These are phyloP conservation scores for Cicer chorassanicum DNA, from an alignment of 306 rosid species.

Conservation along the genomic window DNA sequence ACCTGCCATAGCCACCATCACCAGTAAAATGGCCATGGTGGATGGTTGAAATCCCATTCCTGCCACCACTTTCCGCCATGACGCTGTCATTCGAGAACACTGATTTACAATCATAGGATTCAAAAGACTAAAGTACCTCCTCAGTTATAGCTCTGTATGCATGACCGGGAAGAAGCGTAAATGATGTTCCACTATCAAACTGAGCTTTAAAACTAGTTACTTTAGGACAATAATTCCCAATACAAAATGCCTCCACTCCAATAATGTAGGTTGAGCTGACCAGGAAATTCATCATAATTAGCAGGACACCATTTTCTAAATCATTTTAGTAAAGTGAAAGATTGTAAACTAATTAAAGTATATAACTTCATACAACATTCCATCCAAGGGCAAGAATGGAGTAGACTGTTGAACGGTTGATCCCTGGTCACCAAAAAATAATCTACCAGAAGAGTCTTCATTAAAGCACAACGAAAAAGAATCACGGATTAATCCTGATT, in stretches of 20 bases:
- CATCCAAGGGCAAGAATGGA: constrained; percentile 73
- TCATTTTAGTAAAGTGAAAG: constrained; percentile 30
- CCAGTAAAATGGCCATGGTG: no score
- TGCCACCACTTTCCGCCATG: no score
- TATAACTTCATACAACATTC: constrained; percentile 61
- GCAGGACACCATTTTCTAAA: constrained; percentile 27
- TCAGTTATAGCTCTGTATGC: constrained; percentile 62
- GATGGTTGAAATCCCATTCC: no score
- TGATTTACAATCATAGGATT: constrained; percentile 23
- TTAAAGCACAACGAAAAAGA: constrained; percentile 85
- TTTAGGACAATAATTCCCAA: constrained; percentile 68
- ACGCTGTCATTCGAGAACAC: no score
- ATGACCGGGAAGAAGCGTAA: constrained; percentile 83
- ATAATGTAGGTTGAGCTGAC: constrained; percentile 75
- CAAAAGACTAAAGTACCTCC: constrained; percentile 62
- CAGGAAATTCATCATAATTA: constrained; percentile 46
- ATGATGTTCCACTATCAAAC: constrained; percentile 92
- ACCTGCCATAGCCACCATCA: no score
- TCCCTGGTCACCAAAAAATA: constrained; percentile 90
- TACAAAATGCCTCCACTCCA: constrained; percentile 82
- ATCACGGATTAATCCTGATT: constrained; percentile 72
- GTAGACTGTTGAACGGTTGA: constrained; percentile 72
- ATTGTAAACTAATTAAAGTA: constrained; percentile 29
- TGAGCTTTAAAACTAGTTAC: constrained; percentile 67
- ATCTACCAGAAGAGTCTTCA: constrained; percentile 79